These are phyloP conservation scores for Linum usitatissimum DNA, from an alignment of 345 rosid species.

Conservation along the genomic window DNA sequence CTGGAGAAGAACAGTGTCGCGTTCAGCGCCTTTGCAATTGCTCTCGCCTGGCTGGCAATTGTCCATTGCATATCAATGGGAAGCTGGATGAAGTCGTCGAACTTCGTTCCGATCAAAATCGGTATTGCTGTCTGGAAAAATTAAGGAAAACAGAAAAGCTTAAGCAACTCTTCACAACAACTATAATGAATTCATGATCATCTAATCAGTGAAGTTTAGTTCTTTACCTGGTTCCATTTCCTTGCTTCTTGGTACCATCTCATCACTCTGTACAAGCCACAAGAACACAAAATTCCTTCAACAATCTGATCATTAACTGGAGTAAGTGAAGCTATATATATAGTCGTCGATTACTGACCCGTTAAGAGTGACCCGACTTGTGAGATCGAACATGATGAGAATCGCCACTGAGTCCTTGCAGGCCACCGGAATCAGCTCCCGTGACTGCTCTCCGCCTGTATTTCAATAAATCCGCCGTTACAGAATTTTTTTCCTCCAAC, in stretches of 20 bases:
- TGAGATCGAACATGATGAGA: constrained; percentile 78
- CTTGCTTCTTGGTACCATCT: constrained; percentile 76
- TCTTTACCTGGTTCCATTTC: constrained; percentile 57
- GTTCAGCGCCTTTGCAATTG: constrained; percentile 67
- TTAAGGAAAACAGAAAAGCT: background rate
- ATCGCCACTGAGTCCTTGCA: constrained; percentile 86
- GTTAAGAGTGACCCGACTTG: constrained; percentile 70
- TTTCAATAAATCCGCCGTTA: background rate
- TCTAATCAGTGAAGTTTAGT: too few relatives aligned
- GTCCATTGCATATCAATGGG: constrained; percentile 87
- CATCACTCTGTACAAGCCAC: constrained; percentile 41
- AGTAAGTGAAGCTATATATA: background rate
- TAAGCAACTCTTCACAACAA: background rate
- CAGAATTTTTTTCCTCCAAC: background rate
- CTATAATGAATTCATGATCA: too few relatives aligned
- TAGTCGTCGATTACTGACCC: constrained; percentile 23
- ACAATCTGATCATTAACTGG: background rate
- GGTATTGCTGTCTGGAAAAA: constrained; percentile 68
- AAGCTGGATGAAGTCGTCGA: constrained; percentile 88
- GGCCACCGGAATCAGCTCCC: constrained; percentile 47
- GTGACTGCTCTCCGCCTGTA: constrained; percentile 44
- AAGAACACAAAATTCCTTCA: background rate
- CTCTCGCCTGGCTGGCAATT: constrained; percentile 86
- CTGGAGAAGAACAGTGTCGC: constrained; percentile 93
- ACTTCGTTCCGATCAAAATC: constrained; percentile 74